A percentile compares a stretch with the other conserved stretches of the same genome.
phyloP scores from a whole-genome alignment of 805 yeast species.

The Candida sphagnicola region DNA sequence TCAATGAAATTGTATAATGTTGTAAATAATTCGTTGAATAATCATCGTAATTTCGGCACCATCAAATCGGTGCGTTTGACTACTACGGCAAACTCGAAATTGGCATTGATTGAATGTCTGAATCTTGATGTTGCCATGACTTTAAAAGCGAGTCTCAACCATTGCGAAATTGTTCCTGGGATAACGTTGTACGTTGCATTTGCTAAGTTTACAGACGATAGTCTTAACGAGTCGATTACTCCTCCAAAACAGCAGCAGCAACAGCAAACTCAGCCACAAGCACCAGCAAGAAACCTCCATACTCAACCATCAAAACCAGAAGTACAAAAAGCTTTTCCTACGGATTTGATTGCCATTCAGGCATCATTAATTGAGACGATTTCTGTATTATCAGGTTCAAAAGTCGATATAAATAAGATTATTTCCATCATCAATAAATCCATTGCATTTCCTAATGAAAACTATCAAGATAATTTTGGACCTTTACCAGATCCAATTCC shows the following conservation, averaged over 20 bases:
- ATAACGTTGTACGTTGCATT: constrained; percentile 73
- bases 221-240: background rate
- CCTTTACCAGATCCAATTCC: constrained; percentile 73
- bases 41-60: constrained; percentile 11
- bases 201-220: constrained; percentile 53
- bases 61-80: constrained; percentile 17
- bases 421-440: constrained; percentile 40
- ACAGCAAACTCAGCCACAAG: constrained; percentile 17
- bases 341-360: constrained; percentile 21
- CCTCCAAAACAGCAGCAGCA: constrained; percentile 16
- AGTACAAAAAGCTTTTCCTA: constrained; percentile 4
- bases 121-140: constrained; percentile 71
- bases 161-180: constrained; percentile 79
- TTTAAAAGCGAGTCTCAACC: constrained; percentile 75
- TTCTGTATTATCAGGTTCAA: constrained; percentile 12
- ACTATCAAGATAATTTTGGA: constrained; percentile 56
- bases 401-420: constrained; percentile 35
- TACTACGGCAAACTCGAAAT: constrained; percentile 16
- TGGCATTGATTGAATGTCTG: constrained; percentile 63
- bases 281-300: constrained; percentile 6
- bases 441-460: constrained; percentile 36
- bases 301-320: background rate
- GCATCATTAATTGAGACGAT: constrained; percentile 16
- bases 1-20: constrained; percentile 32
- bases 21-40: constrained; percentile 18